These are phyloP conservation scores for Ganoderma resinaceum DNA, from an alignment of 1,284 basidiomycete species.

Conservation along the genomic window DNA sequence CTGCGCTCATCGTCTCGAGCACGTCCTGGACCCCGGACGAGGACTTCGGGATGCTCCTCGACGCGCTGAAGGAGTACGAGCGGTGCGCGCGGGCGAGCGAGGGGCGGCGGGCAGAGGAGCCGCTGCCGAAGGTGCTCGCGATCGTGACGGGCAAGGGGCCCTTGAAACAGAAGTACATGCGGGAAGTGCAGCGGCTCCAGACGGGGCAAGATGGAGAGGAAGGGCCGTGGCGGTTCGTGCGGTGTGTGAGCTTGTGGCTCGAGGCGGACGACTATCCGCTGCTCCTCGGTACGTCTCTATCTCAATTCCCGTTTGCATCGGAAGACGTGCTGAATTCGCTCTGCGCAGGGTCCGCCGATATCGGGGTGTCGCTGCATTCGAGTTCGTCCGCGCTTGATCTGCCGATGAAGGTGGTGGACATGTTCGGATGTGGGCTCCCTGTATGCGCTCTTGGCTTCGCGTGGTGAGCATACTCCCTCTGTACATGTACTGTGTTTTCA, in stretches of 20 bases:
- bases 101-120: constrained; percentile 31
- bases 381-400: constrained; percentile 92
- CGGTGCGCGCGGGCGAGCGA: constrained; percentile 53
- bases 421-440: constrained; percentile 96
- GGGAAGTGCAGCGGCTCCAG: constrained; percentile 62
- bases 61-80: constrained; percentile 78
- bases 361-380: constrained; percentile 92
- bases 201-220: constrained; percentile 28
- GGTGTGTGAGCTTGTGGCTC: constrained; percentile 87
- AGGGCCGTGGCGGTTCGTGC: constrained; percentile 80
- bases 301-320: too few species aligned
- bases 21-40: constrained; percentile 99
- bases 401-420: constrained; percentile 99
- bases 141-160: constrained; percentile 95
- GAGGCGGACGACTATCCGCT: constrained; percentile 89
- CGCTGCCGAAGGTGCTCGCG: constrained; percentile 80
- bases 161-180: constrained; percentile 78
- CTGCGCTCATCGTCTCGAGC: constrained; percentile 89
- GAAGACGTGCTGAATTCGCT: background rate
- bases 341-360: constrained; percentile 83
- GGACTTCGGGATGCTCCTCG: constrained; percentile 87
- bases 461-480: constrained; percentile 61
- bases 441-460: constrained; percentile 91
- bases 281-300: constrained; percentile 66
- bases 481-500: background rate